Base-by-base conservation (phyloP, 2,329 filamentous ascomycete genomes). In the Annulohypoxylon truncatum region DNA sequence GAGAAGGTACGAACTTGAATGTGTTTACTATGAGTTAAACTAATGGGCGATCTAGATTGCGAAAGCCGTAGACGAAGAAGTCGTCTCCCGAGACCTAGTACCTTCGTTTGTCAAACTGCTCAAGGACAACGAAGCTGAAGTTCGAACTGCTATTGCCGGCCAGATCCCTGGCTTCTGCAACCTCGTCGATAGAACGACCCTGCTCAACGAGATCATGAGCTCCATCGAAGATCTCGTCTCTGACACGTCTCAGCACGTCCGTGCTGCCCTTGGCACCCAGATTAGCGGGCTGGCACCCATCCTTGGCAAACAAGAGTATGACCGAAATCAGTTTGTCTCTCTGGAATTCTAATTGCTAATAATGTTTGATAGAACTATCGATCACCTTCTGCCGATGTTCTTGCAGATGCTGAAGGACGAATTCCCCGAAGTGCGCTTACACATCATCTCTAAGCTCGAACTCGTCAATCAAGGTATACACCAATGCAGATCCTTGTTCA, bases 391-490 rank as follows among this genome's bases (percentile, higher is more conserved):
- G 46, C 96, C 96, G 57, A 99, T 99, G 95, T 98, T 99, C 81
- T 86, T 99, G 57, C 93, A 97, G 79, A 99, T 99, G 96, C 90
- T 99, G 75, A 99, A 98, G 86, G 96, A 99, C 76, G 96, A 99
- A 77, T 98, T 97, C 80, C 96, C 96, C 20, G 96, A 99, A 78
- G 96, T 99, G 54, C 92, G 96, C 68, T 89, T 99, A 64, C 97
- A 99, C 82, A 99, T 99, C 79, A 99, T 99, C 77, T 98, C 96
- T n/a, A 99, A 99, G 82, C 89, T 99, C 59, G 96, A 99, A 83
- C 88, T 96, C 69, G 96, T 99, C 70, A 99, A 99, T 82, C 93
- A 97, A 82, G 92, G 92, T 94, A 83, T 69, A 82, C 77, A 44
- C 33, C 18, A 2, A 24, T 44, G 33, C 8, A 15, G 9, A 28